Evolutionary conservation across 805 yeast species (phyloP).

Genomic region (Yamadazyma ubonensis): DNA sequence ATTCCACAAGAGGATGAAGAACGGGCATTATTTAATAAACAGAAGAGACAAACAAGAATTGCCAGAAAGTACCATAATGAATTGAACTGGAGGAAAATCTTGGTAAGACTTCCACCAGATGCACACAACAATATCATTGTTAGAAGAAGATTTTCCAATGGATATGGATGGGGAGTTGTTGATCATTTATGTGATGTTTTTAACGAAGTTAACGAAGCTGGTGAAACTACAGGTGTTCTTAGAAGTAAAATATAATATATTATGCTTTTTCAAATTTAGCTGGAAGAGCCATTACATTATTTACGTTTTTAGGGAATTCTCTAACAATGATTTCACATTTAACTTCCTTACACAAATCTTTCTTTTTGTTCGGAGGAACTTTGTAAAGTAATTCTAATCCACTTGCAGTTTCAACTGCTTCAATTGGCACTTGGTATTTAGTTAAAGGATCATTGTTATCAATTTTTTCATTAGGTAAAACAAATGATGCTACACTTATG

Average conservation of each 20-base stretch:
- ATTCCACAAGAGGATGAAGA: slow-evolving; percentile 21
- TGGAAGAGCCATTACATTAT: slow-evolving; percentile 19
- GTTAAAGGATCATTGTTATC: slow-evolving; percentile 68
- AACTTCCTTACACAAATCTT: slow-evolving; percentile 75
- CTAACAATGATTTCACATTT: slow-evolving; percentile 78
- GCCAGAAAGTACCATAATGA: slow-evolving; percentile 42
- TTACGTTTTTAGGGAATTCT: slow-evolving; percentile 59
- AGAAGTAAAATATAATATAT: too few relatives aligned
- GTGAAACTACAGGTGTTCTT: neutral
- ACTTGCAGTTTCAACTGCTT: slow-evolving; percentile 81
- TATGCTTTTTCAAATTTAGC: slow-evolving; percentile 12
- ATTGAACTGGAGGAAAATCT: slow-evolving; percentile 44
- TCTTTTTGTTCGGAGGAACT: slow-evolving; percentile 55
- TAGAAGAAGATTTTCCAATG: slow-evolving; percentile 43
- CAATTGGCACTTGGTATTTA: slow-evolving; percentile 81
- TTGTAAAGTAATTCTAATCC: slow-evolving; percentile 80
- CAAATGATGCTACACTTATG: slow-evolving; percentile 87
- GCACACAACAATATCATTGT: slow-evolving; percentile 48
- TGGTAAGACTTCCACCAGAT: slow-evolving; percentile 45
- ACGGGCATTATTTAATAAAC: slow-evolving; percentile 22
- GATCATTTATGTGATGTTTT: slow-evolving; percentile 35
- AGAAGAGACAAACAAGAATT: slow-evolving; percentile 39
- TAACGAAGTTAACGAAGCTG: slow-evolving; percentile 9
- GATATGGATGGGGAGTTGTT: slow-evolving; percentile 48
- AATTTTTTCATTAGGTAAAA: slow-evolving; percentile 83